Percentiles rank a stretch among this genome's conserved stretches.
Evolutionary conservation across 306 rosid genomes (phyloP).

Genomic region (Canavalia ensiformis): DNA sequence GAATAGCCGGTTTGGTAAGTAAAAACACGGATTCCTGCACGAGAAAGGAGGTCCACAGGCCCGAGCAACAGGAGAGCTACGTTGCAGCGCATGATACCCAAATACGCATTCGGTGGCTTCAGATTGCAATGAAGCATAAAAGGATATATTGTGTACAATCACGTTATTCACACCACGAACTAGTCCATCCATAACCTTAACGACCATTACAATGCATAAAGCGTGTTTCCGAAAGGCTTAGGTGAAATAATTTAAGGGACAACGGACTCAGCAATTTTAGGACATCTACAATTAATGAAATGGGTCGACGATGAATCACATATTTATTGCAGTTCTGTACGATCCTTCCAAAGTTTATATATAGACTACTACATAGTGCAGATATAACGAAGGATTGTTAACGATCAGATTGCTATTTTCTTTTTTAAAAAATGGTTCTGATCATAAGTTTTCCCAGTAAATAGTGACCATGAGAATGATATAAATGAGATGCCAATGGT

Average conservation of each 20-base stretch:
- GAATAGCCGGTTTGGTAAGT: not conserved
- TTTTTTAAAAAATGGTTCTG: constrained; percentile 41
- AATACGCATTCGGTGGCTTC: not conserved
- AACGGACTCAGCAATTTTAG: constrained; percentile 6
- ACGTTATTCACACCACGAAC: not conserved
- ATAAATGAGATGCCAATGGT: constrained; percentile 40
- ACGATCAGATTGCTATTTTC: constrained; percentile 47
- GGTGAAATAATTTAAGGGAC: constrained; percentile 28
- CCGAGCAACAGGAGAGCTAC: not conserved
- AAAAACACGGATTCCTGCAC: not conserved
- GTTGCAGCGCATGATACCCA: too few species aligned
- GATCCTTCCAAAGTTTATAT: constrained; percentile 45
- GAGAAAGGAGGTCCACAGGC: not conserved
- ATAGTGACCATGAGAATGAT: constrained; percentile 50
- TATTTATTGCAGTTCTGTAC: constrained; percentile 49
- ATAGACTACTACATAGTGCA: constrained; percentile 34
- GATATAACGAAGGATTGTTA: constrained; percentile 41
- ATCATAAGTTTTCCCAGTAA: constrained; percentile 47
- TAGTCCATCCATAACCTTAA: not conserved
- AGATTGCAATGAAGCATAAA: constrained; percentile 6
- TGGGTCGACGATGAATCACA: constrained; percentile 43
- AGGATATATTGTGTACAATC: not conserved
- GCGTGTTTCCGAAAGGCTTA: constrained; percentile 10
- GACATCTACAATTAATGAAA: constrained; percentile 39
- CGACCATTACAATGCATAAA: not conserved